Evolutionary conservation across 257 asterid genomes (phyloP), one percentile per base, ranked within the genome.

Genomic region (Capsicum chinense): DNA sequence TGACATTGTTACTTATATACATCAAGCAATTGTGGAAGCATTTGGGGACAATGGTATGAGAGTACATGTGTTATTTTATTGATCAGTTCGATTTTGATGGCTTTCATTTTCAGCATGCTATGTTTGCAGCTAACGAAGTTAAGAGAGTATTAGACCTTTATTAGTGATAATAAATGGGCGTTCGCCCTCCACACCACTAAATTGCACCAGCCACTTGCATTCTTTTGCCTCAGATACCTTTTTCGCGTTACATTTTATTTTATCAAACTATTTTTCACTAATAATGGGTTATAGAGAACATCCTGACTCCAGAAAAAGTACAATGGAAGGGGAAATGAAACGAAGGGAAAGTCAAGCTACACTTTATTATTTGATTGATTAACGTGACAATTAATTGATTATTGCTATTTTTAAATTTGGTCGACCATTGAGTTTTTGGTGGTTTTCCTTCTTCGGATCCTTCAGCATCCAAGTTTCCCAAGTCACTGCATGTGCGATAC

Each of bases 1-100:
- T 84, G 99, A 97, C 87, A 88, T 92, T 62, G 99, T 97, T 79
- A 89, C 97, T 26, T 95, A 91, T 88, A 91, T 97, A 82, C 97
- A 91, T 91, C 99, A 92, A 84, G 97, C 92, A 86, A 95, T 97
- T 86, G 87, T 90, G 39, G 92, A 92, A 73, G 97, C 92, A 26
- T 95, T 95, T 89, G 98, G 92, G 89, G 93, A 90, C 47, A 90
- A 86, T 56, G 98, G 99, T 97, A 90, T 33, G 90, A 80, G 33
- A 83, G 83, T 78, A 58, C 15, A 16, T 54, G 26, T 8, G 13
- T 7, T 26, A 4, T 78, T 78, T 14, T 54, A 1, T 78, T 54
- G 5, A 78, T 78, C 7, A 54, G 50, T 78, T 14, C 9, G 54
- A 52, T 54, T 44, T 4, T 26, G 63, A 54, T 50, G 12, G 19